phyloP scores from a whole-genome alignment of 129 eudicot genomes.

The Cynara cardunculus region DNA sequence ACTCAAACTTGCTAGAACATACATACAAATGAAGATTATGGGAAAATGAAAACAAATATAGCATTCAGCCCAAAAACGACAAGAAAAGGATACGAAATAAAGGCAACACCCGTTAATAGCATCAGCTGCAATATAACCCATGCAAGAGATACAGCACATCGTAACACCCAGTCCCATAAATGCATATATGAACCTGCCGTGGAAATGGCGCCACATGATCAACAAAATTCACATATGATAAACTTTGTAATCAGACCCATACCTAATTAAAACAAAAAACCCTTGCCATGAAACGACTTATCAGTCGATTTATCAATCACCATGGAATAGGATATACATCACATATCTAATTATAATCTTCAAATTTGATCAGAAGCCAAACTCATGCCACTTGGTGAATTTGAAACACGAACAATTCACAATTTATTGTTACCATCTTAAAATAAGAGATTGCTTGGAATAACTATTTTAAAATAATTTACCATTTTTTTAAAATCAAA shows the following conservation, averaged over 20 bases:
- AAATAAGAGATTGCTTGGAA: neutral
- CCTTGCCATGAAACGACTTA: too few species aligned
- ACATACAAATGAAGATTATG: neutral
- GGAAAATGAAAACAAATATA: neutral
- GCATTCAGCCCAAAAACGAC: neutral
- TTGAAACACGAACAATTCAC: neutral
- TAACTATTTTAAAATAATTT: neutral
- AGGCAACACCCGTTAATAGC: constrained; percentile 75
- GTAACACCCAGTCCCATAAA: constrained; percentile 68
- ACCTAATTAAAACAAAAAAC: neutral
- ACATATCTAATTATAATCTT: neutral
- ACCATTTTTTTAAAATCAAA: neutral
- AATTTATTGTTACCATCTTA: neutral
- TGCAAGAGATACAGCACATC: constrained; percentile 58
- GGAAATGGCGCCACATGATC: neutral
- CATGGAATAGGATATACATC: too few species aligned
- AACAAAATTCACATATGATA: constrained; percentile 7
- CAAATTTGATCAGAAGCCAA: neutral
- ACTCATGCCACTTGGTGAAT: neutral
- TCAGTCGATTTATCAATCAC: too few species aligned
- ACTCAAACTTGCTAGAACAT: neutral
- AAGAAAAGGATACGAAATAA: constrained; percentile 72
- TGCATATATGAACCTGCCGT: constrained; percentile 81
- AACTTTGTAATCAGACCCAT: neutral
- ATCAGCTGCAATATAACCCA: constrained; percentile 85